Percentiles rank a stretch among this genome's conserved stretches.
Evolutionary conservation across 2,329 filamentous ascomycete species (phyloP).

Genomic region (Amylocarpus encephaloides): DNA sequence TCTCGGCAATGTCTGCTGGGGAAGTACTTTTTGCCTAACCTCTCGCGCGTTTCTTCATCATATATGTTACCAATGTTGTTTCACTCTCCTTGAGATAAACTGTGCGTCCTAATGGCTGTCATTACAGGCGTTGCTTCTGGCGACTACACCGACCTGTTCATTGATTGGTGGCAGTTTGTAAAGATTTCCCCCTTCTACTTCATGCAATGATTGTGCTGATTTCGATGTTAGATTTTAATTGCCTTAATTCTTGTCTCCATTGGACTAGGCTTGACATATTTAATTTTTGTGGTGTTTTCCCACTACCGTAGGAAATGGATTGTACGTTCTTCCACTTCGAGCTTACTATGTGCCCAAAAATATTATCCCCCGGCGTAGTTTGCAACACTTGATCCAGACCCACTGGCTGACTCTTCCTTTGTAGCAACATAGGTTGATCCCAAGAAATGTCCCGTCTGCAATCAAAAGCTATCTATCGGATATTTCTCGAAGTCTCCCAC

Average conservation of each 20-base stretch:
- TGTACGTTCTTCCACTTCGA: background rate
- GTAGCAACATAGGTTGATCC: constrained; percentile 13
- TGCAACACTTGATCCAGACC: background rate
- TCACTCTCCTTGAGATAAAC: constrained; percentile 3
- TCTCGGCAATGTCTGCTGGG: constrained; percentile 6
- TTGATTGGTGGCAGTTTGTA: constrained; percentile 27
- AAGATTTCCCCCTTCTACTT: background rate
- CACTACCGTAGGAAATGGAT: constrained; percentile 5
- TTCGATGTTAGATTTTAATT: constrained; percentile 19
- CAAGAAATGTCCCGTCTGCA: constrained; percentile 7
- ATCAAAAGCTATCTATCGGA: constrained; percentile 16
- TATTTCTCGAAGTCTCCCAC: constrained; percentile 8
- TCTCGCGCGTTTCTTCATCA: constrained; percentile 5
- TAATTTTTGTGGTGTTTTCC: constrained; percentile 14
- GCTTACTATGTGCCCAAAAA: background rate
- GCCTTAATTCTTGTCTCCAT: constrained; percentile 23
- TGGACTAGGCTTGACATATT: constrained; percentile 16
- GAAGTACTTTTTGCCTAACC: constrained; percentile 1
- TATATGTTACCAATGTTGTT: constrained; percentile 9
- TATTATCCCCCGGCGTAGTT: background rate
- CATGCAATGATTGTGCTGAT: constrained; percentile 10
- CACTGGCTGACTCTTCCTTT: background rate
- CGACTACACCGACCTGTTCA: constrained; percentile 18
- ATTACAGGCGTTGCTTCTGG: constrained; percentile 23
- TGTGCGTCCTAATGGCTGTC: constrained; percentile 19